A percentile compares a stretch with the other conserved stretches of the same genome.
Conservation (phyloP, 2,329 filamentous ascomycete genomes). For the Colletotrichum camelliae region DNA sequence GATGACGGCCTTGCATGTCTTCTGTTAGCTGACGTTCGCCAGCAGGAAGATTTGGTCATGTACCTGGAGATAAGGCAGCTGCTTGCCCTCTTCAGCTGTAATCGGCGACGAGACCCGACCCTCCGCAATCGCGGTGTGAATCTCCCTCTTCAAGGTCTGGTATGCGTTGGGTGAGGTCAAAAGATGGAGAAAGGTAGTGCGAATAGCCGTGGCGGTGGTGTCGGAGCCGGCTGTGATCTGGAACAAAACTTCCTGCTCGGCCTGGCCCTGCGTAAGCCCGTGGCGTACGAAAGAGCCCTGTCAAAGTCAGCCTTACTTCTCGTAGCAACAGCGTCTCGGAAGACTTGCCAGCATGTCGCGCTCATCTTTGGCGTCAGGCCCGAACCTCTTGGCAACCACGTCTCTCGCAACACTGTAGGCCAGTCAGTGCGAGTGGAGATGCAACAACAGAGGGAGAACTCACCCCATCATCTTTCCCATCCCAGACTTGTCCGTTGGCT, state of each 20-base stretch:
- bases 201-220: constrained; percentile 56
- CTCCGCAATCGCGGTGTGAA: constrained; percentile 41
- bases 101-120: constrained; percentile 31
- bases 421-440: neutral
- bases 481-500: constrained; percentile 14
- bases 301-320: neutral
- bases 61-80: constrained; percentile 47
- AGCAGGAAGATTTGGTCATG: constrained; percentile 27
- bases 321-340: accelerated
- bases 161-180: constrained; percentile 50
- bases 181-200: constrained; percentile 53
- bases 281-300: constrained; percentile 46
- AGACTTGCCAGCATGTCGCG: constrained; percentile 38
- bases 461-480: constrained; percentile 22
- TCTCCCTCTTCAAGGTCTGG: constrained; percentile 48
- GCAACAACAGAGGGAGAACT: constrained; percentile 20
- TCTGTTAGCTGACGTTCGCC: constrained; percentile 10
- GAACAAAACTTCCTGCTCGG: constrained; percentile 36
- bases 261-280: constrained; percentile 27
- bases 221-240: constrained; percentile 45
- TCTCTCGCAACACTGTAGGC: constrained; percentile 35
- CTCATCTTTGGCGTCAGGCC: constrained; percentile 28
- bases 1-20: constrained; percentile 47
- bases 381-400: constrained; percentile 33
- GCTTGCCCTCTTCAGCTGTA: constrained; percentile 29